These are phyloP conservation scores for Apodospora peruviana DNA, from an alignment of 495 filamentous ascomycete species.

Conservation along the genomic window DNA sequence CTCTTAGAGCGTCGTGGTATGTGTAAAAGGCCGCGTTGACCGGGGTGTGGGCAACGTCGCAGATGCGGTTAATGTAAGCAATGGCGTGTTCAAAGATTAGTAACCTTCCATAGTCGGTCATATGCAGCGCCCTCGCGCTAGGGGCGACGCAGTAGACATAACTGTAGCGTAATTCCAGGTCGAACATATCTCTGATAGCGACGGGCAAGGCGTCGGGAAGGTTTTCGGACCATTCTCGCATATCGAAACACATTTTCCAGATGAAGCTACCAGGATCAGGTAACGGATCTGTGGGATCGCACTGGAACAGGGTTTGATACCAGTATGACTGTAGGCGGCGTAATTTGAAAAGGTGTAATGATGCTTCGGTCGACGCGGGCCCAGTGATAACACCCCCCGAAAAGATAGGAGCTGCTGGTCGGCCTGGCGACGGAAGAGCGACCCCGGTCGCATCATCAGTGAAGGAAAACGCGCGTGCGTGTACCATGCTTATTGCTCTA, in stretches of 20 bases:
- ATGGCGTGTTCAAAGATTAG: slow-evolving; percentile 80
- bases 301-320: slow-evolving; percentile 78
- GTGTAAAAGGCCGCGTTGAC: slow-evolving; percentile 56
- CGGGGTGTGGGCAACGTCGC: slow-evolving; percentile 45
- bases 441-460: slow-evolving; percentile 83
- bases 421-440: slow-evolving; percentile 39
- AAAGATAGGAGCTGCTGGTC: slow-evolving; percentile 28
- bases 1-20: slow-evolving; percentile 66
- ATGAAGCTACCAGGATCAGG: slow-evolving; percentile 54
- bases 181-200: slow-evolving; percentile 62
- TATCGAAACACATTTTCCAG: slow-evolving; percentile 57
- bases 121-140: slow-evolving; percentile 55
- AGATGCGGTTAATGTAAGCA: slow-evolving; percentile 60
- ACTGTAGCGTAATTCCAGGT: slow-evolving; percentile 78
- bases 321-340: slow-evolving; percentile 72
- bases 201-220: slow-evolving; percentile 53
- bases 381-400: slow-evolving; percentile 38
- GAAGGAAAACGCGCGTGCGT: slow-evolving; percentile 80
- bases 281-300: slow-evolving; percentile 53
- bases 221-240: slow-evolving; percentile 60
- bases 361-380: slow-evolving; percentile 41
- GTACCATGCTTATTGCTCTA: slow-evolving; percentile 75
- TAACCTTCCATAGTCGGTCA: slow-evolving; percentile 61
- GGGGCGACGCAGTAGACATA: slow-evolving; percentile 79
- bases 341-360: slow-evolving; percentile 65